These are phyloP conservation scores for Auriculariales sp. DNA, from an alignment of 768 basidiomycete species.

Conservation along the genomic window DNA sequence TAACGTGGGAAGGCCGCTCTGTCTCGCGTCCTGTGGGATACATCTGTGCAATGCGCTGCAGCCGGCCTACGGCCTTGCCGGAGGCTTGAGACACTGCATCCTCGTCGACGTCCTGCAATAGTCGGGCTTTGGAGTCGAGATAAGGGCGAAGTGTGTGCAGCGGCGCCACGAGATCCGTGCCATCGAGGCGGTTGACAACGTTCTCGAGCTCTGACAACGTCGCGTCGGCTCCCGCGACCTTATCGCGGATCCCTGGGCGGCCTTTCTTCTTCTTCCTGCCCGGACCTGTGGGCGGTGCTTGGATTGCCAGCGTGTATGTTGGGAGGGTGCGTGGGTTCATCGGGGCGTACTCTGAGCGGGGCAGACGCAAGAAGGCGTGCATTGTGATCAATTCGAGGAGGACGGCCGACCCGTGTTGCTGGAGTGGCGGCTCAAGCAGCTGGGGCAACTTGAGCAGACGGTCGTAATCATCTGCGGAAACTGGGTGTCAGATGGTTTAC, in stretches of 20 bases:
- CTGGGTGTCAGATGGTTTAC: background rate
- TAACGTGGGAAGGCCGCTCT: no score
- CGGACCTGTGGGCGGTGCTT: constrained; percentile 1
- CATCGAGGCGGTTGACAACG: background rate
- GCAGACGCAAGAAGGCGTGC: constrained; percentile 47
- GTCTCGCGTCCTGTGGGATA: no score
- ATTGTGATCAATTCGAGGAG: constrained; percentile 29
- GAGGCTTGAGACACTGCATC: background rate
- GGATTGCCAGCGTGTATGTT: constrained; percentile 7
- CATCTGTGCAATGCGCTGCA: no score
- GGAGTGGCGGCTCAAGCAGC: constrained; percentile 28
- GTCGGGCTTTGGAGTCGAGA: background rate
- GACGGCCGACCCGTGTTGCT: constrained; percentile 35
- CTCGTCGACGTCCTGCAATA: background rate
- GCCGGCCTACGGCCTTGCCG: background rate
- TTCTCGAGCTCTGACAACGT: constrained; percentile 33
- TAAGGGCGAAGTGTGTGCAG: background rate
- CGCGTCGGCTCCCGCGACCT: constrained; percentile 35
- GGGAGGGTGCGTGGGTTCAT: constrained; percentile 54
- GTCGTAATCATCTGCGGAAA: constrained; percentile 37
- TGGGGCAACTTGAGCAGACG: constrained; percentile 35
- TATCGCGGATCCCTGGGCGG: constrained; percentile 48
- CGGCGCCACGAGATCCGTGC: background rate
- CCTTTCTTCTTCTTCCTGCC: constrained; percentile 32
- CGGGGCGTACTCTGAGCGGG: constrained; percentile 31